These are phyloP conservation scores for Knoxia roxburghii DNA, from an alignment of 257 asterid genomes.

Conservation along the genomic window DNA sequence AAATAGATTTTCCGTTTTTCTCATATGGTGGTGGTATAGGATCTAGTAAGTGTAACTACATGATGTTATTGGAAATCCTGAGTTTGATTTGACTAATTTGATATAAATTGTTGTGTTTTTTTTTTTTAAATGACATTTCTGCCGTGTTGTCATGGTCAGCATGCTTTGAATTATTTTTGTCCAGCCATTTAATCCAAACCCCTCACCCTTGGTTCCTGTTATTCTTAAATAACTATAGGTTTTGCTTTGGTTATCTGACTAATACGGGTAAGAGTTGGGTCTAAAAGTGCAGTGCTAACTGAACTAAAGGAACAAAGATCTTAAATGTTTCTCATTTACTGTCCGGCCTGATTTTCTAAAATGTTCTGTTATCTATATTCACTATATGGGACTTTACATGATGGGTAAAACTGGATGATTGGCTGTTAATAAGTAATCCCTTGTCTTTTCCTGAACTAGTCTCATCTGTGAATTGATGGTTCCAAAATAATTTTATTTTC, in stretches of 20 bases:
- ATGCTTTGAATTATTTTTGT: constrained; percentile 1
- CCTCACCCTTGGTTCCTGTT: neutral
- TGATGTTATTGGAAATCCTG: neutral
- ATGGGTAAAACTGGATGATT: neutral
- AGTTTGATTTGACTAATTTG: neutral
- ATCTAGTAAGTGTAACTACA: neutral
- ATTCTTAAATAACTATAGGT: neutral
- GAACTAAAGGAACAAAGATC: neutral
- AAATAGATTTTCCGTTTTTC: neutral
- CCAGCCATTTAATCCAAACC: no score
- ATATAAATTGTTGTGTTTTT: neutral
- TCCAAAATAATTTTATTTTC: neutral
- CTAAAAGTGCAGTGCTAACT: neutral
- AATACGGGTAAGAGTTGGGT: neutral
- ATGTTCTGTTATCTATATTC: neutral
- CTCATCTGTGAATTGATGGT: neutral
- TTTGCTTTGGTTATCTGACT: neutral
- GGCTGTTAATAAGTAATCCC: neutral
- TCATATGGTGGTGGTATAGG: neutral
- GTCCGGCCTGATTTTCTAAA: neutral
- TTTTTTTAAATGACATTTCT: neutral
- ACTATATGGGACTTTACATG: neutral
- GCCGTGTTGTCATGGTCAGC: neutral
- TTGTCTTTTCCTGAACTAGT: neutral
- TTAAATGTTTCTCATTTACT: neutral